phyloP scores from a whole-genome alignment of 148 eudicot genomes.

The Camellia sinensis region DNA sequence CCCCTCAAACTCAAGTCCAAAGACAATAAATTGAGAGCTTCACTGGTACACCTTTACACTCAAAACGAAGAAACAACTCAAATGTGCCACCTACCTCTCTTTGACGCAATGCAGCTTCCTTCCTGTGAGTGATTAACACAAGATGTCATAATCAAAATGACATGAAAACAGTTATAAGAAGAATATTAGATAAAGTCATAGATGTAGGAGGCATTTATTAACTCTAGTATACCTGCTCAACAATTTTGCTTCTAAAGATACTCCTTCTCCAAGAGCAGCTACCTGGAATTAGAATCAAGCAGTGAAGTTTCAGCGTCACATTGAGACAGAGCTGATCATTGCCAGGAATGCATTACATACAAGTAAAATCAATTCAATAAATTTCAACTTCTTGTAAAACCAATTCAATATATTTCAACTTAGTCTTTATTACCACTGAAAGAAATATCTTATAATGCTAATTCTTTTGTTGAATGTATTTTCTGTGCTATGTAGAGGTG shows the following conservation, averaged over 20 bases:
- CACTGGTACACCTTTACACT: not conserved
- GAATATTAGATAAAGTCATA: not conserved
- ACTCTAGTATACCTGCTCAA: conserved; percentile 60
- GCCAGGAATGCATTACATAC: not conserved
- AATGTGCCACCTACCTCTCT: conserved; percentile 56
- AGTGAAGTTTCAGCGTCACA: not conserved
- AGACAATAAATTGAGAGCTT: not conserved
- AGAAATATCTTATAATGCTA: not conserved
- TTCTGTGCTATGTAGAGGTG: too few species aligned
- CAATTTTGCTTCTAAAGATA: conserved; percentile 81
- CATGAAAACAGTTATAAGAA: not conserved
- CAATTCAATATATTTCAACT: not conserved
- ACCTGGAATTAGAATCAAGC: conserved; percentile 44
- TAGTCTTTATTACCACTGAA: not conserved
- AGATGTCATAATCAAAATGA: not conserved
- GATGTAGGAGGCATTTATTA: conserved; percentile 9
- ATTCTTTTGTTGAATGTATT: not conserved
- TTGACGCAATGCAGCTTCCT: conserved; percentile 89
- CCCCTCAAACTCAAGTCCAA: too few species aligned
- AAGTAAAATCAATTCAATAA: not conserved
- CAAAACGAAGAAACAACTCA: conserved; percentile 2
- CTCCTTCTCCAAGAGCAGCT: conserved; percentile 93
- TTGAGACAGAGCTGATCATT: not conserved
- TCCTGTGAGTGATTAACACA: conserved; percentile 41
- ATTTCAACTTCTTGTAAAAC: not conserved